phyloP scores from a whole-genome alignment of 768 basidiomycete species.

The Fomitopsis pulvina region DNA sequence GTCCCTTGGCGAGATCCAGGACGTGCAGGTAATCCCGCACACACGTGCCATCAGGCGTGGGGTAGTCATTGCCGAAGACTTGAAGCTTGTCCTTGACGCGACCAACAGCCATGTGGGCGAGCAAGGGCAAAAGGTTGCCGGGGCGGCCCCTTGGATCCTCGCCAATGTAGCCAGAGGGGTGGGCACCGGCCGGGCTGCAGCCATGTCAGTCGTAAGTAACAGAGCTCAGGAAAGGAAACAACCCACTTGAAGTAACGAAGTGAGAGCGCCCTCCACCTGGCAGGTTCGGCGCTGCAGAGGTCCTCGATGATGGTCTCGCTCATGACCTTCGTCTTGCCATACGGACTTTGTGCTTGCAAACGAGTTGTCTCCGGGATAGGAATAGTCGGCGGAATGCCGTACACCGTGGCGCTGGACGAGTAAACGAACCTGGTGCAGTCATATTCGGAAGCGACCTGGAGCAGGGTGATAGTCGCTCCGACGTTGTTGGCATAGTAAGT shows the following conservation, averaged over 20 bases:
- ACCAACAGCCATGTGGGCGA: conserved; percentile 93
- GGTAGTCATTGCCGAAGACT: conserved; percentile 97
- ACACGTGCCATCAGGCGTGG: conserved; percentile 93
- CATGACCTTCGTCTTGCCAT: conserved; percentile 97
- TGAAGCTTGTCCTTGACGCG: conserved; percentile 61
- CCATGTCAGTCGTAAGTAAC: not conserved
- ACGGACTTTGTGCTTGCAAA: conserved; percentile 84
- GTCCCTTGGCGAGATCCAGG: conserved; percentile 91
- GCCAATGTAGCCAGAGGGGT: conserved; percentile 90
- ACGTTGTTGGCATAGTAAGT: conserved; percentile 96
- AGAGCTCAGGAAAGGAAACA: conserved; percentile 2
- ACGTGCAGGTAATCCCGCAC: conserved; percentile 95
- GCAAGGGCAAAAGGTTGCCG: conserved; percentile 87
- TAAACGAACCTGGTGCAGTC: conserved; percentile 87
- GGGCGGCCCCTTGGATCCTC: conserved; percentile 96
- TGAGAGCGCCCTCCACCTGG: conserved; percentile 75
- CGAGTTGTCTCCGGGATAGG: conserved; percentile 93
- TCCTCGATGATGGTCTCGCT: conserved; percentile 86
- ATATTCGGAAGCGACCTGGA: conserved; percentile 82
- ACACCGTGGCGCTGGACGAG: conserved; percentile 97
- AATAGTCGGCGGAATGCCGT: conserved; percentile 86
- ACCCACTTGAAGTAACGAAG: conserved; percentile 95
- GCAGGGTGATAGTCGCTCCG: conserved; percentile 74
- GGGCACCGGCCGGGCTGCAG: conserved; percentile 90
- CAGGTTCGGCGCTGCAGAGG: conserved; percentile 67